Base-by-base conservation (phyloP, 768 basidiomycete species). In the Leccinum subgranulosum region DNA sequence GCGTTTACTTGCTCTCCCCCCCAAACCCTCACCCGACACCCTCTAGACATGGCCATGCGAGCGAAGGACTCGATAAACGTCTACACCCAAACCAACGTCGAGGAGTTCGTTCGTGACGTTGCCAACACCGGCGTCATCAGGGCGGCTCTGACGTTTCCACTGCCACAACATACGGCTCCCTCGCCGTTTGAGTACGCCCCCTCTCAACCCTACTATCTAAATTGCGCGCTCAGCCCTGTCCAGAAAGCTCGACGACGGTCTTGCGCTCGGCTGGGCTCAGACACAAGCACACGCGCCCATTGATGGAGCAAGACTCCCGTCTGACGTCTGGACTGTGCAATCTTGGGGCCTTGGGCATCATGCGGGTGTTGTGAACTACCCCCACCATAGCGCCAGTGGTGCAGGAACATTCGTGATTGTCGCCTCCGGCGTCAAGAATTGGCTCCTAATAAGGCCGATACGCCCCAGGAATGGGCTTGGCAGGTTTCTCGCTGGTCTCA, bases 371-470 rank as follows among this genome's bases (percentile, higher is more conserved):
- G n/a, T 49, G 23, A 48, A 25, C 3, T 55, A 48, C 15, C 23
- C 47, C 47, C 56, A 57, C 43, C 56, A 57, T 17, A 27, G 45
- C 14, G 29, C 55, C 12, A 34, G 49, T 3, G 57, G 57, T 11
- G 49, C 36, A 39, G 36, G 28, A 12, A 54, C 48, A 2, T 58
- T n/a, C 8, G 46, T 27, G 4, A 45, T 43, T 2, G 11, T 33
- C 15, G 10, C 21, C 6, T 31, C 47, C 3, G 53, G 52, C 1
- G 19, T 54, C 2, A 58, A 50, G 41, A 31, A 49, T 14, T 58
- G 57, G 57, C 43, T 51, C 3, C n/a, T 57, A 4, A 45, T 27
- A 11, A 21, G 9, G 21, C 43, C 43, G 10, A 19, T 3, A 12
- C 43, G 6, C 21, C 21, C 21, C 43, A 21, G n/a, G 19, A 45